Base-by-base conservation (phyloP, 2,329 filamentous ascomycete species). In the Diaporthe vexans region DNA sequence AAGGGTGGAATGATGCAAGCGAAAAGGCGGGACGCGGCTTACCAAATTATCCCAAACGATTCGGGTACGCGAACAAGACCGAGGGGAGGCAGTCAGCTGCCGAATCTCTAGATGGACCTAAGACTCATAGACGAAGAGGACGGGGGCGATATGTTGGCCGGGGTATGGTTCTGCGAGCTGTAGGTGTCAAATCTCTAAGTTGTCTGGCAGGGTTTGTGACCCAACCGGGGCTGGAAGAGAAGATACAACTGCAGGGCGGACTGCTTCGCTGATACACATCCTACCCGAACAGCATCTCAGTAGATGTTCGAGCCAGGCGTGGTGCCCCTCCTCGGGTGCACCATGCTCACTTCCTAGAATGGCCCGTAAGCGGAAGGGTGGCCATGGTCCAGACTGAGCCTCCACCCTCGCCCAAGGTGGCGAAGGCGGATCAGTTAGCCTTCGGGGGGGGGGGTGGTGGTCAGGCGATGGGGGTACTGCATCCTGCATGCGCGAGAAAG, bases 371-470 rank as follows among this genome's bases (percentile, higher is more conserved):
- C 69, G 69, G 48, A 26, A 71, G 37, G 43, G 33, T 58, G 68
- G 33, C 43, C 56, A 63, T 61, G 57, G 24, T 40, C 69, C 33
- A 46, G 37, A 61, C 52, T 29, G 56, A 52, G 69, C 40, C 57
- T 57, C 51, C 29, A 56, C 26, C 15, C 17, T 75, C 54, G 46
- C 48, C 43, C 37, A 61, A 24, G 61, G 74, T 74, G 74, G 74
- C 72, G 59, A 75, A 58, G 68, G 58, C 15, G 73, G 43, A 46
- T 56, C 59, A 26, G 33, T 68, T 74, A 70, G 72, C 35, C 58
- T 52, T 46, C n/a, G 21, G 13, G 26, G 46, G 26, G 24, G 17
- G 29, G 17, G 37, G 9, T 21, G 46, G 15, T 33, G 19, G 24
- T 40, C 37, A 40, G 37, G 37, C 37, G 37, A 40, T 40, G 43